Evolutionary conservation across 768 basidiomycete genomes (phyloP).

Genomic region (Paxillus ammoniavirescens): DNA sequence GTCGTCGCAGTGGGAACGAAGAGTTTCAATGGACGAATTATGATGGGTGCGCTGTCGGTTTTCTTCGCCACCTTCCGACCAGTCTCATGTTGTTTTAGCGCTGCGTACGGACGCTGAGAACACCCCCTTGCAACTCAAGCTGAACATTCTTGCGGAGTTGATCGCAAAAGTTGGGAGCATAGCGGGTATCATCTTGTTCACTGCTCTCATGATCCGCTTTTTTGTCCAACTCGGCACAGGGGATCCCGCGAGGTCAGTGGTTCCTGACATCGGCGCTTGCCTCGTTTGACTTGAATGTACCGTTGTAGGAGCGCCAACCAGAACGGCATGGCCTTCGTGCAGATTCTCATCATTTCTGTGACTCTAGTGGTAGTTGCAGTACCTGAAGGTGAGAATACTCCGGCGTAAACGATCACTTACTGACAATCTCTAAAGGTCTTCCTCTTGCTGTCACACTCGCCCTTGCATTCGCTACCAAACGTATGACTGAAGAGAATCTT

Average conservation of each 20-base stretch:
- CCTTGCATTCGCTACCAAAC: slow-evolving; percentile 93
- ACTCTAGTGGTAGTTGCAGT: slow-evolving; percentile 89
- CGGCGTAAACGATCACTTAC: neutral
- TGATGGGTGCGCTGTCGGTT: slow-evolving; percentile 73
- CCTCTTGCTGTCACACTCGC: slow-evolving; percentile 96
- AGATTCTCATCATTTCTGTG: slow-evolving; percentile 92
- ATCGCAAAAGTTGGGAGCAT: slow-evolving; percentile 89
- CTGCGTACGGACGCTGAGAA: slow-evolving; percentile 83
- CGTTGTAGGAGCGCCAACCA: slow-evolving; percentile 59
- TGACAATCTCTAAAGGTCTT: slow-evolving; percentile 51
- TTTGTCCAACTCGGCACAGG: slow-evolving; percentile 79
- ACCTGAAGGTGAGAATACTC: slow-evolving; percentile 60
- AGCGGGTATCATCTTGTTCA: slow-evolving; percentile 81
- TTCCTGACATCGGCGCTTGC: neutral
- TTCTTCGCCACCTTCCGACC: neutral
- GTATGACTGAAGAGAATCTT: slow-evolving; percentile 96
- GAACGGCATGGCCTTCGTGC: slow-evolving; percentile 88
- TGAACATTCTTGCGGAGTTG: slow-evolving; percentile 90
- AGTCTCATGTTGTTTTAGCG: slow-evolving; percentile 42
- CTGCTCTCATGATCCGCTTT: slow-evolving; percentile 87
- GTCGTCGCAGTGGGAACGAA: slow-evolving; percentile 89
- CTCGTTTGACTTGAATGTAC: slow-evolving; percentile 9
- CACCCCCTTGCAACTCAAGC: slow-evolving; percentile 91
- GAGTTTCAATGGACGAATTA: slow-evolving; percentile 94
- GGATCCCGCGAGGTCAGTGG: slow-evolving; percentile 52